These are phyloP conservation scores for Ganoderma meredithae DNA, from an alignment of 1,284 basidiomycete genomes.

Conservation along the genomic window DNA sequence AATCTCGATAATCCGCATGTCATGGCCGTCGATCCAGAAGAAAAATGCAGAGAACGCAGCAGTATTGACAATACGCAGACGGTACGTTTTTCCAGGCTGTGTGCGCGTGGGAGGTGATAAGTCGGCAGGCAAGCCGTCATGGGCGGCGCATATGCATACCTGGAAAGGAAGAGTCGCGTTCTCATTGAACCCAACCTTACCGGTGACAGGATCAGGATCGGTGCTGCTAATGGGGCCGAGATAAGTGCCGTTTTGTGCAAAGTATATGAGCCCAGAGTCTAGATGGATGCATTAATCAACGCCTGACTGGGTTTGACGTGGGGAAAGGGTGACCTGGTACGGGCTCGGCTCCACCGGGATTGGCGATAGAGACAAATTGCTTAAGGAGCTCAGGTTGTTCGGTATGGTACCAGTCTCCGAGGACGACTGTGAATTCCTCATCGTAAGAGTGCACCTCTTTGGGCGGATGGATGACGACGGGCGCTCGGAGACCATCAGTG, in stretches of 20 bases:
- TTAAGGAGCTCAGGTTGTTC: constrained; percentile 72
- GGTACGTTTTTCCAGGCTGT: constrained; percentile 81
- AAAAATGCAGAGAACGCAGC: constrained; percentile 77
- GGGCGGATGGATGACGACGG: constrained; percentile 76
- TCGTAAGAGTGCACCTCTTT: constrained; percentile 81
- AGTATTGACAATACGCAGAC: constrained; percentile 81
- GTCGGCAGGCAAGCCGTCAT: background rate
- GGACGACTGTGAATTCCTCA: constrained; percentile 88
- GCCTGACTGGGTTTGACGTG: background rate
- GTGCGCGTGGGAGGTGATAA: background rate
- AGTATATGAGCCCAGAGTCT: constrained; percentile 89
- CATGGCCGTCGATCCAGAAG: constrained; percentile 92
- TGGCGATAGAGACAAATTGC: constrained; percentile 77
- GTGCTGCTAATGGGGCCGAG: constrained; percentile 64
- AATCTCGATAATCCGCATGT: constrained; percentile 89
- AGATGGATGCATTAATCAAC: constrained; percentile 1
- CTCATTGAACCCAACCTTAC: constrained; percentile 82
- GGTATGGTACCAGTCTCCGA: constrained; percentile 71
- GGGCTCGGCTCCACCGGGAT: constrained; percentile 89
- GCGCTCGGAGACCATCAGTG: constrained; percentile 84
- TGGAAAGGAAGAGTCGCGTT: constrained; percentile 87
- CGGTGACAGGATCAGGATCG: constrained; percentile 53
- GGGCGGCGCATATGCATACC: constrained; percentile 24
- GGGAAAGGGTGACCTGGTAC: constrained; percentile 66
- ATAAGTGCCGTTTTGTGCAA: constrained; percentile 78